Evolutionary conservation across 2,329 filamentous ascomycete species (phyloP), one percentile per base, ranked within the genome.

Genomic region (Pseudocercospora macadamiae): DNA sequence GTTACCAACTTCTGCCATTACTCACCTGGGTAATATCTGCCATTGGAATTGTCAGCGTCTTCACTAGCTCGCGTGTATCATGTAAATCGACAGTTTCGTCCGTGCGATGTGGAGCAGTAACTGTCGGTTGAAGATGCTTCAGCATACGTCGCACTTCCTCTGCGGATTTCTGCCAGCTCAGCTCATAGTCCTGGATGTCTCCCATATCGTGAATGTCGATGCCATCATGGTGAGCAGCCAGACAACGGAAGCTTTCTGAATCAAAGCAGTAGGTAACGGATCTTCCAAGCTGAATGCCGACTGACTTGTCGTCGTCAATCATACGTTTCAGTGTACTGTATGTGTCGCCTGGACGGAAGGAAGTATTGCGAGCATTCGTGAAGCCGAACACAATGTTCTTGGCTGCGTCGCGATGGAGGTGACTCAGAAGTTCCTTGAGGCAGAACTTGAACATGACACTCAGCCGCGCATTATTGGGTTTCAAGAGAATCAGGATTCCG

Each of bases 191-290:
- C 7, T 73, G 25, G 18, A 52, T 52, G 32, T 52, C 49, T 10
- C 49, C 67, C 37, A 70, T 61, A 51, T 75, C 66, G 4, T 58
- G 62, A 66, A 77, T 70, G 7, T 62, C 52, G 16, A 72, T 42
- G 12, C 62, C 70, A 8, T 73, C 63, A 58, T 75, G 75, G 32
- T 60, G 59, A 1, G 76, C 75, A 2, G 76, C 76, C 0, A 80
- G 67, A 48, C 70, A 79, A 4, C 76, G 74, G 19, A 58, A 79
- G 32, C 73, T 75, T 64, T 79, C 76, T 1, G 76, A 78, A 59
- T 80, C 77, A 45, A 79, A 79, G 60, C 75, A 79, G 57, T 75
- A 80, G 1, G 68, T 44, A 25, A 32, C 37, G 23, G 5, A 9
- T 9, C 49, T 5, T 9, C 49, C 32, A 28, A 52, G 23, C 49